These are phyloP conservation scores for Arthrinium phaeospermum DNA, from an alignment of 2,329 filamentous ascomycete species.

Conservation along the genomic window DNA sequence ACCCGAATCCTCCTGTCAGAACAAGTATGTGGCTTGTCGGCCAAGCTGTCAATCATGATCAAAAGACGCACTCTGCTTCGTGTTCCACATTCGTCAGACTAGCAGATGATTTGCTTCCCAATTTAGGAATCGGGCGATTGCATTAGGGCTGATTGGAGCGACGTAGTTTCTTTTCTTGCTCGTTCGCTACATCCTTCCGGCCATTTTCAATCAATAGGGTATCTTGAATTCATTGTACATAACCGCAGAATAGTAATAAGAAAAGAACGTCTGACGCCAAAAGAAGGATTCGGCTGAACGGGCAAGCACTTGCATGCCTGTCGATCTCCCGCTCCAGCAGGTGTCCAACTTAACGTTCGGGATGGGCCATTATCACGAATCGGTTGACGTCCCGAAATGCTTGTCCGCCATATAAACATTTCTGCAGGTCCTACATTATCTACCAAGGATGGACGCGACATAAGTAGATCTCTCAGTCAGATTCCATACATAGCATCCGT, in stretches of 20 bases:
- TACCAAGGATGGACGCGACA: neutral
- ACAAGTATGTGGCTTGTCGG: neutral
- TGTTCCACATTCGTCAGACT: constrained; percentile 10
- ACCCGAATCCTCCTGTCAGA: neutral
- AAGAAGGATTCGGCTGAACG: neutral
- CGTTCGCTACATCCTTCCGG: neutral
- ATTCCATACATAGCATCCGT: neutral
- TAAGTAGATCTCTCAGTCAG: neutral
- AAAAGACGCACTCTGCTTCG: neutral
- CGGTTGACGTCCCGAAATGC: constrained; percentile 5
- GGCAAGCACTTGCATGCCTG: neutral
- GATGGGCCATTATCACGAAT: constrained; percentile 8
- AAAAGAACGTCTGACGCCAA: neutral
- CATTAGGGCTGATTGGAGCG: neutral
- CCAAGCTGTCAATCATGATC: neutral
- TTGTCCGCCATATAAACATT: neutral
- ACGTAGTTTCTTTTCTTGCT: neutral
- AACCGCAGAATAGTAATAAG: neutral
- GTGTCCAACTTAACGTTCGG: neutral
- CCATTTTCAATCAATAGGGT: neutral
- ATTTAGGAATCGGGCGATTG: neutral
- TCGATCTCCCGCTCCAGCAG: constrained; percentile 12
- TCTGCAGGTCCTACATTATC: neutral
- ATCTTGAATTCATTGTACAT: too few species aligned
- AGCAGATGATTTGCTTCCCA: neutral